A percentile compares a stretch with the other conserved stretches of the same genome.
Conservation (phyloP, 805 yeast genomes). For the Metschnikowia similis region DNA sequence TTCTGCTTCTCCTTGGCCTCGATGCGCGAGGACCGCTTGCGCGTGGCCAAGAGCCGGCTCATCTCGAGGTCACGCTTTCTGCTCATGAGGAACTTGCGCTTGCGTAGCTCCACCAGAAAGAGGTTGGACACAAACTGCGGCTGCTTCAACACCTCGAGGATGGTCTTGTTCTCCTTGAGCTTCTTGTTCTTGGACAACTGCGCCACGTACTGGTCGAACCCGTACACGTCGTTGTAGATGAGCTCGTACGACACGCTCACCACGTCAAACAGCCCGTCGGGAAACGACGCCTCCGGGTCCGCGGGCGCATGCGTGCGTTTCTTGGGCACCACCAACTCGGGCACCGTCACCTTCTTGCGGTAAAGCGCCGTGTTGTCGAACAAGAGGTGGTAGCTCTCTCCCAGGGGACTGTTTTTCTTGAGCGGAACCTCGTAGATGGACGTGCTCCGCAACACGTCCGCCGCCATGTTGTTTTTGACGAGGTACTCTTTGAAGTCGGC, state of each 20-base stretch:
- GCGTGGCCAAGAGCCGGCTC: constrained; percentile 57
- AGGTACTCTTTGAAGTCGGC: constrained; percentile 46
- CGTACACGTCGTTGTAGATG: constrained; percentile 28
- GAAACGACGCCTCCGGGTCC: constrained; percentile 27
- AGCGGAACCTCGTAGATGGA: constrained; percentile 6
- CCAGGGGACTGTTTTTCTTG: constrained; percentile 9
- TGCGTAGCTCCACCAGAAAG: constrained; percentile 44
- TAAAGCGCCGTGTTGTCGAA: constrained; percentile 54
- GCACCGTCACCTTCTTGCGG: constrained; percentile 26
- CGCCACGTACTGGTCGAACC: constrained; percentile 21
- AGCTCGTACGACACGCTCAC: constrained; percentile 27
- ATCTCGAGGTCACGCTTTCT: constrained; percentile 62
- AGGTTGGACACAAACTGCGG: constrained; percentile 20
- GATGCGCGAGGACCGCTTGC: constrained; percentile 71
- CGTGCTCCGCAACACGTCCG: constrained; percentile 23
- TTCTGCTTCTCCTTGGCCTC: constrained; percentile 55
- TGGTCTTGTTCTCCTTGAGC: constrained; percentile 27
- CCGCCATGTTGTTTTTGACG: constrained; percentile 32
- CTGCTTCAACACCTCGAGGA: constrained; percentile 17
- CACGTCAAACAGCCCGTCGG: constrained; percentile 30
- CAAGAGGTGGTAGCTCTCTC: constrained; percentile 34
- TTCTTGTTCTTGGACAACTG: constrained; percentile 22
- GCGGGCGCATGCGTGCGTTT: constrained; percentile 31
- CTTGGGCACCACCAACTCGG: constrained; percentile 30
- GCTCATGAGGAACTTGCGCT: constrained; percentile 49